Conservation (phyloP, 345 rosid genomes). For the Carallia pectinifolia region DNA sequence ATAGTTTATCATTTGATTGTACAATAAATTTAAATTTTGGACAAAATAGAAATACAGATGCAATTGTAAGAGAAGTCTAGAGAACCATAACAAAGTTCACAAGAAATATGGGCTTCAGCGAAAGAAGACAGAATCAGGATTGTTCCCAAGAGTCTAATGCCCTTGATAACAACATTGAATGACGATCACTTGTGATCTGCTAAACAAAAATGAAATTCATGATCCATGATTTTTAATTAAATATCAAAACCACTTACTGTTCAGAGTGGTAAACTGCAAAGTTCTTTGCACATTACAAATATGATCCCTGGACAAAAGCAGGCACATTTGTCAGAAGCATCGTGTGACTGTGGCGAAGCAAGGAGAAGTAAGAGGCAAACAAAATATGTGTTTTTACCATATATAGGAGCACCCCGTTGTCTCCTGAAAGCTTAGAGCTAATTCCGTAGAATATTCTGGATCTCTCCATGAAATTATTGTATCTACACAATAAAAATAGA, state of each 20-base stretch:
- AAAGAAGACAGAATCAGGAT: not conserved
- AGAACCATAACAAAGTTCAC: not conserved
- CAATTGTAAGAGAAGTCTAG: too few relatives aligned
- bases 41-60: too few relatives aligned
- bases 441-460: conserved; percentile 77
- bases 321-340: not conserved
- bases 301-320: conserved; percentile 57
- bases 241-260: conserved; percentile 54
- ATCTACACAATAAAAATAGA: conserved; percentile 43
- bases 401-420: conserved; percentile 87
- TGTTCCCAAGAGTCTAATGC: not conserved
- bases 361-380: not conserved
- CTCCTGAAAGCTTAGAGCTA: conserved; percentile 98
- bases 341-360: not conserved
- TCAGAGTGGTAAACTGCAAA: conserved; percentile 73
- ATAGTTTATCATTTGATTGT: not conserved
- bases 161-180: conserved; percentile 6
- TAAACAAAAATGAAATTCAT: not conserved
- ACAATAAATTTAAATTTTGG: too few relatives aligned
- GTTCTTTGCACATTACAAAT: conserved; percentile 82
- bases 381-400: conserved; percentile 43
- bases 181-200: not conserved
- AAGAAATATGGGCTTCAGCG: not conserved
- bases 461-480: conserved; percentile 99
- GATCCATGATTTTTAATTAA: not conserved